A percentile compares a stretch with the other conserved stretches of the same genome.
Evolutionary conservation across 441 rosid species (phyloP).

Genomic region (Cnidoscolus chayamansa): DNA sequence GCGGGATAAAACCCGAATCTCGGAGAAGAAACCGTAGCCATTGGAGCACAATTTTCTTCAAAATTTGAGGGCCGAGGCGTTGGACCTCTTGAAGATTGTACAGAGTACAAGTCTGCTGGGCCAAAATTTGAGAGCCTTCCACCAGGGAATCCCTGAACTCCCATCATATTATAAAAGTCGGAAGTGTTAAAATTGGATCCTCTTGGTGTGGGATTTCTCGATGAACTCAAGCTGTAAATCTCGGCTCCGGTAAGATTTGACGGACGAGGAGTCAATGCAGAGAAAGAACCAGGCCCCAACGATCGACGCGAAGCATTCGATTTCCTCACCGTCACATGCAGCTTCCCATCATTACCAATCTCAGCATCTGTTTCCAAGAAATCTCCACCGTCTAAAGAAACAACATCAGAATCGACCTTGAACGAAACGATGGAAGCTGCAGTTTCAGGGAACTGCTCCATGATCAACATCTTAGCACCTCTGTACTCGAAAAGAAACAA

Average conservation of each 20-base stretch:
- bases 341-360: constrained; percentile 82
- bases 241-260: constrained; percentile 75
- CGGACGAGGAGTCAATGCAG: constrained; percentile 61
- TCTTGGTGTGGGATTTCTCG: constrained; percentile 80
- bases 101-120: constrained; percentile 63
- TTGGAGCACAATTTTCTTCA: constrained; percentile 63
- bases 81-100: constrained; percentile 71
- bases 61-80: constrained; percentile 78
- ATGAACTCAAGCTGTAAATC: constrained; percentile 84
- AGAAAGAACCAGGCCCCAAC: constrained; percentile 47
- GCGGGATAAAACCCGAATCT: constrained; percentile 80
- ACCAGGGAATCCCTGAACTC: constrained; percentile 57
- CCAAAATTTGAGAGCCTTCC: constrained; percentile 72
- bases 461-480: constrained; percentile 71
- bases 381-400: constrained; percentile 78
- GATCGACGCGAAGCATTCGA: constrained; percentile 80
- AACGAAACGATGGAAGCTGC: constrained; percentile 90
- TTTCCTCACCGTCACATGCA: constrained; percentile 74
- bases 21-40: constrained; percentile 56
- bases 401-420: constrained; percentile 82
- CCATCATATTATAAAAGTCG: constrained; percentile 87
- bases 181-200: constrained; percentile 91
- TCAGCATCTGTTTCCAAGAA: constrained; percentile 81
- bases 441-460: constrained; percentile 87
- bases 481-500: constrained; percentile 62